A percentile compares a stretch with the other conserved stretches of the same genome.
Evolutionary conservation across 2,329 filamentous ascomycete species (phyloP).

Genomic region (Camillea tinctor): DNA sequence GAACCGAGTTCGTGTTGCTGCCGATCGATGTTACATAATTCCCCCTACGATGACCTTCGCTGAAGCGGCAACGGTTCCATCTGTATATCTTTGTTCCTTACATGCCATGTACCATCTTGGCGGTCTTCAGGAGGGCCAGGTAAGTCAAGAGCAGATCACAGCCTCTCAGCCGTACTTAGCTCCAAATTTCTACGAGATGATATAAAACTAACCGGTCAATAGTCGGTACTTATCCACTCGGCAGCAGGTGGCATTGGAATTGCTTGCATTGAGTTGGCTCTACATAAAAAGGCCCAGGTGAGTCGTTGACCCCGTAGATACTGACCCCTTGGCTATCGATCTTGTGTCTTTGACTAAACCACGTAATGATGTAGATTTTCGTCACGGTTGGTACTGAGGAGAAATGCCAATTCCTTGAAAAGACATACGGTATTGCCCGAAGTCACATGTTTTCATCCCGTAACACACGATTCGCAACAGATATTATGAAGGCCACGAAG

Average conservation of each 20-base stretch:
- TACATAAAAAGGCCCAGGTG: conserved; percentile 6
- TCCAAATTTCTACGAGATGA: too few relatives aligned
- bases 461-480: conserved; percentile 26
- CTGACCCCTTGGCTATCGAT: neutral
- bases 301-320: neutral
- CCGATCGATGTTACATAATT: conserved; percentile 23
- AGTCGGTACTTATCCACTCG: conserved; percentile 19
- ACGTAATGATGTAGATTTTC: conserved; percentile 8
- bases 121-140: conserved; percentile 24
- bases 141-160: neutral
- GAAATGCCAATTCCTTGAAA: conserved; percentile 26
- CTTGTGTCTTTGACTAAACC: too few relatives aligned
- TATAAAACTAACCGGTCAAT: neutral
- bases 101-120: conserved; percentile 30
- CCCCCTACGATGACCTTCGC: conserved; percentile 32
- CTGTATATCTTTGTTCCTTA: conserved; percentile 31
- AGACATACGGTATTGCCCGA: conserved; percentile 28
- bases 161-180: too few relatives aligned
- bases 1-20: conserved; percentile 7
- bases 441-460: conserved; percentile 35
- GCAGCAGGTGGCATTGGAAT: conserved; percentile 16
- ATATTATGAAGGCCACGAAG: conserved; percentile 23
- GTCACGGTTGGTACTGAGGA: conserved; percentile 21
- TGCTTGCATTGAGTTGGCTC: conserved; percentile 10
- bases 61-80: conserved; percentile 34